phyloP scores from a whole-genome alignment of 2,329 filamentous ascomycete species.

The Gyromitra esculenta region DNA sequence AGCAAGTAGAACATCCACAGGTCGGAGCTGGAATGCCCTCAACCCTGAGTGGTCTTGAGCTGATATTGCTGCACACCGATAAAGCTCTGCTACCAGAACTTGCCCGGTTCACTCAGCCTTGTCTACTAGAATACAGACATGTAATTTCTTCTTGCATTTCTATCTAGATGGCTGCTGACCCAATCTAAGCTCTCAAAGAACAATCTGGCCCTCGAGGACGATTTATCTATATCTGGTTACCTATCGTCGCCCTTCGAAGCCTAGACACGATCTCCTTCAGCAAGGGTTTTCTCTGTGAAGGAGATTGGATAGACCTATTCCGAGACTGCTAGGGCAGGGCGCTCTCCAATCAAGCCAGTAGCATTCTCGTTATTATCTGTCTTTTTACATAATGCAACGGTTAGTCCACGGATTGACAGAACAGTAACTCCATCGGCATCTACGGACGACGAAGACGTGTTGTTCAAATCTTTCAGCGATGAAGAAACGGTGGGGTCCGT shows the following conservation, averaged over 20 bases:
- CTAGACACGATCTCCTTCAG: neutral
- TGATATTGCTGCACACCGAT: neutral
- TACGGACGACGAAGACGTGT: constrained; percentile 1
- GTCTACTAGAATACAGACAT: neutral
- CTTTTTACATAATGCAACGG: constrained; percentile 6
- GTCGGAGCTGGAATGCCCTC: constrained; percentile 8
- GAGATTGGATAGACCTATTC: neutral
- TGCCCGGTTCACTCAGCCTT: neutral
- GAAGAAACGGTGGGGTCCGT: neutral
- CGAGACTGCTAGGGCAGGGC: neutral
- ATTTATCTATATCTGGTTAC: neutral
- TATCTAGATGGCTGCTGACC: constrained; percentile 2
- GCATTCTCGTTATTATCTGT: neutral
- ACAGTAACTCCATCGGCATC: neutral
- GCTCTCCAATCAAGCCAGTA: neutral
- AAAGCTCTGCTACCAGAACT: neutral
- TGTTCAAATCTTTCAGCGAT: neutral
- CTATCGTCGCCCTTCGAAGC: neutral
- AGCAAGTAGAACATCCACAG: constrained; percentile 39
- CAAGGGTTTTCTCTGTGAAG: neutral
- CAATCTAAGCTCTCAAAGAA: neutral
- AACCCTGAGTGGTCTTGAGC: neutral
- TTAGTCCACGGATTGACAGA: neutral
- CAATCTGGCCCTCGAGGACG: neutral
- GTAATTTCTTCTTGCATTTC: neutral